phyloP scores from a whole-genome alignment of 2,329 filamentous ascomycete species.

The Pseudonectria buxi region DNA sequence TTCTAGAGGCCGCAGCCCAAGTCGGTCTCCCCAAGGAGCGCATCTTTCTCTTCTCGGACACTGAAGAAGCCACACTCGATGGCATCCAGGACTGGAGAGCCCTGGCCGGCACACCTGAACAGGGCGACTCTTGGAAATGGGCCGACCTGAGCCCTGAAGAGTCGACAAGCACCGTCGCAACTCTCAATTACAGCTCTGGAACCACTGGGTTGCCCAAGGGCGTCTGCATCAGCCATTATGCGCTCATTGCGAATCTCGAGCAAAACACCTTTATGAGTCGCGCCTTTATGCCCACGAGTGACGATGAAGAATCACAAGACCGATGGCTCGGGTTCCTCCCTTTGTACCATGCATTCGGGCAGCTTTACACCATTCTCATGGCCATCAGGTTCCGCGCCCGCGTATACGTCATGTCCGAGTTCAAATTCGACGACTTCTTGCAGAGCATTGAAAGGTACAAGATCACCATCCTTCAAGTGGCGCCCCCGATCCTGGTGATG shows the following conservation, averaged over 20 bases:
- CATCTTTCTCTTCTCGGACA: slow-evolving; percentile 44
- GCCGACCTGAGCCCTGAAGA: slow-evolving; percentile 29
- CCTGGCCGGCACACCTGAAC: slow-evolving; percentile 27
- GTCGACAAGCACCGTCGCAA: slow-evolving; percentile 29
- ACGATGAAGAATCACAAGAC: slow-evolving; percentile 33
- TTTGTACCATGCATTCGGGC: slow-evolving; percentile 56
- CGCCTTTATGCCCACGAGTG: slow-evolving; percentile 28
- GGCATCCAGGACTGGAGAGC: slow-evolving; percentile 37
- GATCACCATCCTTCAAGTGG: slow-evolving; percentile 47
- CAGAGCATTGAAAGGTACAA: slow-evolving; percentile 41
- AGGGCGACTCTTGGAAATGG: slow-evolving; percentile 35
- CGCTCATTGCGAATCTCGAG: slow-evolving; percentile 42
- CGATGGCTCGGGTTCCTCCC: slow-evolving; percentile 56
- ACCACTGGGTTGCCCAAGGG: slow-evolving; percentile 47
- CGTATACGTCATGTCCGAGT: slow-evolving; percentile 52
- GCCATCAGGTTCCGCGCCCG: slow-evolving; percentile 36
- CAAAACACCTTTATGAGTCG: slow-evolving; percentile 43
- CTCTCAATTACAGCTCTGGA: slow-evolving; percentile 45
- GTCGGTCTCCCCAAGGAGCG: slow-evolving; percentile 32
- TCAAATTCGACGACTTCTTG: slow-evolving; percentile 48
- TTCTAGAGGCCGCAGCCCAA: slow-evolving; percentile 36
- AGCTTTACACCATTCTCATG: slow-evolving; percentile 45
- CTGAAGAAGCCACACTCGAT: slow-evolving; percentile 18
- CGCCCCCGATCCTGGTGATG: slow-evolving; percentile 53
- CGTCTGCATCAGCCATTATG: slow-evolving; percentile 42